Percentiles rank a stretch among this genome's conserved stretches.
Conservation (phyloP, 1,139 yeast species). For the Candida smagusa region DNA sequence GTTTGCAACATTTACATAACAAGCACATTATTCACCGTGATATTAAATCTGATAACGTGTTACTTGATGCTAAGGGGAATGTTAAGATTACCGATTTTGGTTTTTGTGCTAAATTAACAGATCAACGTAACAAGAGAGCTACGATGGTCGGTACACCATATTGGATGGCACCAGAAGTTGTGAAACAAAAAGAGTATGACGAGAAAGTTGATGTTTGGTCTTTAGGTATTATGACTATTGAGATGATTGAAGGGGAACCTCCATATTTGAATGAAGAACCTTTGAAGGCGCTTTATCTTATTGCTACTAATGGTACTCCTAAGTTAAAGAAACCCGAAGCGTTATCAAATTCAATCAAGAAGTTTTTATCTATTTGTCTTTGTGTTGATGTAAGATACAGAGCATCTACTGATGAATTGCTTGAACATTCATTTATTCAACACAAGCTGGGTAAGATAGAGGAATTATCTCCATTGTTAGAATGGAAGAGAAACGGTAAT, state of each 20-base stretch:
- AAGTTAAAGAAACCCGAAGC: constrained; percentile 84
- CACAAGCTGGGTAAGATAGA: constrained; percentile 66
- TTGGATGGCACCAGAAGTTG: constrained; percentile 99
- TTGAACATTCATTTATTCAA: constrained; percentile 75
- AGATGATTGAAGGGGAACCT: constrained; percentile 98
- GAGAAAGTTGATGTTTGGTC: constrained; percentile 99
- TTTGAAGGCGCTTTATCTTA: constrained; percentile 78
- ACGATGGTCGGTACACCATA: constrained; percentile 99
- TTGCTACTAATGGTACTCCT: constrained; percentile 97
- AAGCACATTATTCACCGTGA: constrained; percentile 95
- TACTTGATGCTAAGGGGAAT: constrained; percentile 80
- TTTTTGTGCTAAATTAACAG: constrained; percentile 94
- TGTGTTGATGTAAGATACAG: constrained; percentile 94
- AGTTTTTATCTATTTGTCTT: constrained; percentile 84
- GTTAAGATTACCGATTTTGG: constrained; percentile 98
- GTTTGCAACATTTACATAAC: constrained; percentile 84
- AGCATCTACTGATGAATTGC: constrained; percentile 84
- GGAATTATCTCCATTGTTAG: constrained; percentile 66
- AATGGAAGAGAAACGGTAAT: constrained; percentile 49
- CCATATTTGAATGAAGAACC: constrained; percentile 97
- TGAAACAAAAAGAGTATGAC: constrained; percentile 92
- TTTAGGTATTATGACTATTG: constrained; percentile 95
- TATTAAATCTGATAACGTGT: constrained; percentile 90
- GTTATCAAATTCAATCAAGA: constrained; percentile 75
- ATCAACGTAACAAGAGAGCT: constrained; percentile 88